phyloP scores from a whole-genome alignment of 768 basidiomycete genomes.

The Suillus cothurnatus region DNA sequence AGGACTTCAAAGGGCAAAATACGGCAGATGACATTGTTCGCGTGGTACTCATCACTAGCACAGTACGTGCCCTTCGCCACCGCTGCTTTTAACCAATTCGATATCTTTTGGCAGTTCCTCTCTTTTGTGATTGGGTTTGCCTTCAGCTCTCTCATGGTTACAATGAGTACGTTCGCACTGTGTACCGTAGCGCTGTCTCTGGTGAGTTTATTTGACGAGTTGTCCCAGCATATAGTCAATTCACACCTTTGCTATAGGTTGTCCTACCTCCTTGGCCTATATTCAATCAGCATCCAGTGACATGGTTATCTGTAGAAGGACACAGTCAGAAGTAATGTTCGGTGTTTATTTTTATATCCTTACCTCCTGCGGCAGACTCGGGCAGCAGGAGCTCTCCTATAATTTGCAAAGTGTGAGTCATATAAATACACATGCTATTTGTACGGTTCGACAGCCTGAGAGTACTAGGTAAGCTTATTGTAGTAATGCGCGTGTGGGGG shows the following conservation, averaged over 20 bases:
- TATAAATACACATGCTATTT: conserved; percentile 2
- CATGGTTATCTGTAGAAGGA: conserved; percentile 51
- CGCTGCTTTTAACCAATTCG: not conserved
- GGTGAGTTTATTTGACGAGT: not conserved
- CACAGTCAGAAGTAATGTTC: conserved; percentile 23
- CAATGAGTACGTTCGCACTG: conserved; percentile 19
- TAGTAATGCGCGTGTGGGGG: not conserved
- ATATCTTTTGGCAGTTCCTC: conserved; percentile 22
- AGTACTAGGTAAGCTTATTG: conserved; percentile 7
- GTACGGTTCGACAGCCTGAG: conserved; percentile 8
- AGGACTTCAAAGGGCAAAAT: conserved; percentile 37
- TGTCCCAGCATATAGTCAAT: too few species aligned
- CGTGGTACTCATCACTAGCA: conserved; percentile 23
- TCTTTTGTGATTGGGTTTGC: conserved; percentile 33
- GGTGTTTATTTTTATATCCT: conserved; percentile 3
- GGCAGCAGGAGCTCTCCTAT: not conserved
- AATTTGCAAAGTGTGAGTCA: not conserved
- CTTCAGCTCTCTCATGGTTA: conserved; percentile 28
- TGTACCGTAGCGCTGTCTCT: conserved; percentile 6
- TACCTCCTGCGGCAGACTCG: not conserved
- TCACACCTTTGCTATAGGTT: conserved; percentile 39
- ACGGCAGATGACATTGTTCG: conserved; percentile 26
- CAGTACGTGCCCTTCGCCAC: conserved; percentile 20
- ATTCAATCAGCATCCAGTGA: conserved; percentile 62
- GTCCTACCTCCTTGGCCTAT: conserved; percentile 72